A percentile compares a stretch with the other conserved stretches of the same genome.
phyloP scores from a whole-genome alignment of 1,284 basidiomycete species.

The Cystobasidium sp. region DNA sequence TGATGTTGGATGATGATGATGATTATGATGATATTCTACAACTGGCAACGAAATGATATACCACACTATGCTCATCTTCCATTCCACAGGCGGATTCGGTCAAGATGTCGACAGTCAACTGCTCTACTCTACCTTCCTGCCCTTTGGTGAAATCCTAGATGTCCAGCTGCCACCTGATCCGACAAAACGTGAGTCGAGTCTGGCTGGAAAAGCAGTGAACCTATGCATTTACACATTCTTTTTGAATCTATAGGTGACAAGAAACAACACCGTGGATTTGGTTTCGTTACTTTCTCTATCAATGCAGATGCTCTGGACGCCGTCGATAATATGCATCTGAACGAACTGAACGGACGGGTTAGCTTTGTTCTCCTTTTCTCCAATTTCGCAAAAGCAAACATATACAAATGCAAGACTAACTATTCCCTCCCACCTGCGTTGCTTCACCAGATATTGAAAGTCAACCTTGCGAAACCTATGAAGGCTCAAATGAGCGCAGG shows the following conservation, averaged over 20 bases:
- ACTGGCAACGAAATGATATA: background rate
- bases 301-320: slow-evolving; percentile 51
- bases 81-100: slow-evolving; percentile 49
- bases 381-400: background rate
- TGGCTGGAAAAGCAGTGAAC: background rate
- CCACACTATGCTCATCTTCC: background rate
- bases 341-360: slow-evolving; percentile 48
- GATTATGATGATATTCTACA: background rate
- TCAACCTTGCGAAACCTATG: slow-evolving; percentile 52
- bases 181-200: slow-evolving; percentile 44
- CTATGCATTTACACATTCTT: background rate
- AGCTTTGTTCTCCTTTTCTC: background rate
- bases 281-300: slow-evolving; percentile 52
- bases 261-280: slow-evolving; percentile 52
- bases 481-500: slow-evolving; percentile 43
- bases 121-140: slow-evolving; percentile 51
- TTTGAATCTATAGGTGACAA: background rate
- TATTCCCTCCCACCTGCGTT: background rate
- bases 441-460: slow-evolving; percentile 45
- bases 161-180: slow-evolving; percentile 54
- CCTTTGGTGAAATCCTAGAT: slow-evolving; percentile 54
- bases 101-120: slow-evolving; percentile 48
- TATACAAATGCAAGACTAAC: background rate
- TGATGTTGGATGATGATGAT: background rate
- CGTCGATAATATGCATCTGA: slow-evolving; percentile 56